phyloP scores from a whole-genome alignment of 805 yeast species.

The Lipomyces chichibuensis region DNA sequence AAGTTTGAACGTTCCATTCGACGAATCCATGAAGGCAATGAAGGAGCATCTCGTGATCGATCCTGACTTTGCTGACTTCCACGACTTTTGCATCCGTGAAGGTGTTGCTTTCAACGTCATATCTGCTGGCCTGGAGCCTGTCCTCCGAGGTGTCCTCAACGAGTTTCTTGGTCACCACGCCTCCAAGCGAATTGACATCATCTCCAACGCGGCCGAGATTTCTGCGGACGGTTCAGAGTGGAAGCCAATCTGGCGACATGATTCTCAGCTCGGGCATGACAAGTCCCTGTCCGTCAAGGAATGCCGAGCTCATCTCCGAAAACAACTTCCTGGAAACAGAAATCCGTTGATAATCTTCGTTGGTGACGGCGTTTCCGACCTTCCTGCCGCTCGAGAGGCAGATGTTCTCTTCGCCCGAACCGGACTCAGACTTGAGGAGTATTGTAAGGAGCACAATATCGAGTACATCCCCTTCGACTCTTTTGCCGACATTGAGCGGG shows the following conservation, averaged over 20 bases:
- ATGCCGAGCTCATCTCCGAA: slow-evolving; percentile 40
- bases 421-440: slow-evolving; percentile 49
- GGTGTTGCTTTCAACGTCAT: slow-evolving; percentile 49
- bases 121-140: slow-evolving; percentile 51
- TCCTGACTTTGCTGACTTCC: slow-evolving; percentile 47
- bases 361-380: slow-evolving; percentile 61
- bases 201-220: slow-evolving; percentile 49
- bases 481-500: slow-evolving; percentile 48
- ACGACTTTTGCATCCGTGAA: slow-evolving; percentile 46
- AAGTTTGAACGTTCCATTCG: slow-evolving; percentile 47
- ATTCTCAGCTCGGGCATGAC: slow-evolving; percentile 50
- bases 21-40: slow-evolving; percentile 46
- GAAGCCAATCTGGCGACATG: slow-evolving; percentile 51
- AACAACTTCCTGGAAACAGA: slow-evolving; percentile 34
- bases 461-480: slow-evolving; percentile 50
- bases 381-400: slow-evolving; percentile 52
- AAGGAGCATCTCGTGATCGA: slow-evolving; percentile 46
- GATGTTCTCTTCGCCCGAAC: slow-evolving; percentile 51
- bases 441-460: slow-evolving; percentile 48
- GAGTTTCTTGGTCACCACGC: slow-evolving; percentile 47
- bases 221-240: slow-evolving; percentile 45
- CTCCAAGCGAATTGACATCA: slow-evolving; percentile 46
- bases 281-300: slow-evolving; percentile 49
- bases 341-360: slow-evolving; percentile 54
- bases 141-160: slow-evolving; percentile 49